phyloP scores from a whole-genome alignment of 192 early-diverging fungal species.

The Podila horticola region DNA sequence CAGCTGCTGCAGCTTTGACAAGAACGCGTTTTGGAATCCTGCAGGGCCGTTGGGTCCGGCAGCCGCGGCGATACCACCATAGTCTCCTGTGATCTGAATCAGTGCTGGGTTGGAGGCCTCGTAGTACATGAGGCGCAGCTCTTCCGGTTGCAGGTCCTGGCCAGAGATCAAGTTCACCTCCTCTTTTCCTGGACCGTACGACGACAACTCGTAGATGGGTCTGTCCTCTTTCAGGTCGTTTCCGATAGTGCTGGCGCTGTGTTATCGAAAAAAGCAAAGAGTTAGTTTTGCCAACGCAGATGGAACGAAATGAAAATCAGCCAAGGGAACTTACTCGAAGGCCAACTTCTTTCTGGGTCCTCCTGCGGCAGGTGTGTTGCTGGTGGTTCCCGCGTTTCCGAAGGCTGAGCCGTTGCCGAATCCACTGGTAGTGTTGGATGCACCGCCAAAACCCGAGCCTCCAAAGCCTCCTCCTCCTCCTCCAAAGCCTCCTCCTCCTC shows the following conservation, averaged over 20 bases:
- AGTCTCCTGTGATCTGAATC: conserved; percentile 32
- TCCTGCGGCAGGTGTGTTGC: not conserved
- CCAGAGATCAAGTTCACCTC: conserved; percentile 68
- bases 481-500: conserved; percentile 16
- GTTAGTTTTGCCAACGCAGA: not conserved
- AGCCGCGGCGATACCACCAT: conserved; percentile 17
- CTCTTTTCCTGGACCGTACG: conserved; percentile 67
- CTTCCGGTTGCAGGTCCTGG: conserved; percentile 72
- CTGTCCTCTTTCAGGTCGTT: conserved; percentile 53
- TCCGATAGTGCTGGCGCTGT: conserved; percentile 56
- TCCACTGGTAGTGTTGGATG: not conserved
- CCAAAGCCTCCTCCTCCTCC: conserved; percentile 20
- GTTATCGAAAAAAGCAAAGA: conserved; percentile 1
- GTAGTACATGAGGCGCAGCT: conserved; percentile 65
- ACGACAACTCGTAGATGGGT: conserved; percentile 63
- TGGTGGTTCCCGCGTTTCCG: not conserved
- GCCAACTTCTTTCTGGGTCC: conserved; percentile 19
- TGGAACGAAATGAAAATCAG: not conserved
- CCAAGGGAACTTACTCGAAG: conserved; percentile 27
- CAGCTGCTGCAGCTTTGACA: conserved; percentile 47
- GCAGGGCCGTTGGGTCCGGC: conserved; percentile 23
- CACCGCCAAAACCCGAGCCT: not conserved
- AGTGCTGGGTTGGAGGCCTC: conserved; percentile 30
- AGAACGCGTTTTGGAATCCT: conserved; percentile 27
- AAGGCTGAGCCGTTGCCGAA: conserved; percentile 15